phyloP scores from a whole-genome alignment of 805 yeast genomes.

The Hanseniaspora pseudoguilliermondii region DNA sequence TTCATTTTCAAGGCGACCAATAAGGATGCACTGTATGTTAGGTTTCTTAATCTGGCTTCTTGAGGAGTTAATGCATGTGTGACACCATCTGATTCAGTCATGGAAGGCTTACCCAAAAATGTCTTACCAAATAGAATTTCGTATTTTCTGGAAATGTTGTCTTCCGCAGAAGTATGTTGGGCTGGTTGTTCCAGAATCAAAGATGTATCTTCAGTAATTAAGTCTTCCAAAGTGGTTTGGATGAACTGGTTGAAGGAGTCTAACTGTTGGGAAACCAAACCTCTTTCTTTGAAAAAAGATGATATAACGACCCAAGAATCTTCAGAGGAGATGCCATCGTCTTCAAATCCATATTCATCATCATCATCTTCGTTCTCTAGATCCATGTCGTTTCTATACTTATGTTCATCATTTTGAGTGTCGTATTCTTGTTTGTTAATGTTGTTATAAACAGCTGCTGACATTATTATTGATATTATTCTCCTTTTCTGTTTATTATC shows the following conservation, averaged over 20 bases:
- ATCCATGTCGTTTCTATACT: neutral
- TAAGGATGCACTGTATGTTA: conserved; percentile 90
- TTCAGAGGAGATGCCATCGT: conserved; percentile 76
- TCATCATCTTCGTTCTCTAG: conserved; percentile 29
- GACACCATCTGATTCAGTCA: conserved; percentile 99
- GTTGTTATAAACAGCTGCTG: conserved; percentile 10
- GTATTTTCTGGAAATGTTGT: conserved; percentile 79
- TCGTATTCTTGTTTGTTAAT: neutral
- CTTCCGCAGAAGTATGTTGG: conserved; percentile 85
- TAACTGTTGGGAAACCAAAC: conserved; percentile 92
- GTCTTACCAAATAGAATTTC: conserved; percentile 97
- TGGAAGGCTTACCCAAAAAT: conserved; percentile 89
- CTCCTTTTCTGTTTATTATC: neutral
- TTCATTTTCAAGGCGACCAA: conserved; percentile 92
- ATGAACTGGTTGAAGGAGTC: conserved; percentile 98
- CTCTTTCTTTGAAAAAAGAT: conserved; percentile 89
- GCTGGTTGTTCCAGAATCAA: conserved; percentile 95
- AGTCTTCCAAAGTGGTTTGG: conserved; percentile 89
- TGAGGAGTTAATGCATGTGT: conserved; percentile 97
- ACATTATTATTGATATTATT: neutral
- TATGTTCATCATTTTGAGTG: conserved; percentile 1
- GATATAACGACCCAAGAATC: conserved; percentile 99
- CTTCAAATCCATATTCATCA: conserved; percentile 60
- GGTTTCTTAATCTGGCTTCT: conserved; percentile 90
- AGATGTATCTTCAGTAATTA: conserved; percentile 90